These are phyloP conservation scores for Ustilago cynodontis DNA, from an alignment of 1,284 basidiomycete genomes.

Conservation along the genomic window DNA sequence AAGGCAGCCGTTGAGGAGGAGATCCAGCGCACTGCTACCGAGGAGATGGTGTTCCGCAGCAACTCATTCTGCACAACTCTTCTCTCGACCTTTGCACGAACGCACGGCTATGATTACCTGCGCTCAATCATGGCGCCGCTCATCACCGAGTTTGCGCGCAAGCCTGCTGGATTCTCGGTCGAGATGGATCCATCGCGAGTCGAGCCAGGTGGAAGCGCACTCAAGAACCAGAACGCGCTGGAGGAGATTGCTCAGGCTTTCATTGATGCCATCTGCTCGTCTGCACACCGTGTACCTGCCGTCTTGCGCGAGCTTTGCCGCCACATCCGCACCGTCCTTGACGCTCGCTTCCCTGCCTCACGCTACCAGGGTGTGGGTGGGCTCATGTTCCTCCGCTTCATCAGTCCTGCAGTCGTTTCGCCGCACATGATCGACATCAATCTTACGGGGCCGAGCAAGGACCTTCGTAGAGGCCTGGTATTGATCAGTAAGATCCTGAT, in stretches of 20 bases:
- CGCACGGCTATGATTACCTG: constrained; percentile 67
- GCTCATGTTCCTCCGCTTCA: constrained; percentile 66
- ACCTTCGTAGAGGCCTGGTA: constrained; percentile 60
- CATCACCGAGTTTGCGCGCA: constrained; percentile 61
- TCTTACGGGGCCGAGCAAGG: constrained; percentile 56
- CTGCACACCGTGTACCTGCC: constrained; percentile 62
- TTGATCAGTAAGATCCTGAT: constrained; percentile 66
- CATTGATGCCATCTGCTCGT: constrained; percentile 65
- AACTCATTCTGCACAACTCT: constrained; percentile 65
- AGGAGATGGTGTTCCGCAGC: constrained; percentile 67
- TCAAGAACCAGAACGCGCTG: constrained; percentile 57
- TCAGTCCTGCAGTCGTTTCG: constrained; percentile 64
- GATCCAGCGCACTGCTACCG: constrained; percentile 57
- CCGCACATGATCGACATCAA: constrained; percentile 67
- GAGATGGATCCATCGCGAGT: constrained; percentile 63
- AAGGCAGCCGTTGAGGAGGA: constrained; percentile 62
- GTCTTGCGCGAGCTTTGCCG: constrained; percentile 66
- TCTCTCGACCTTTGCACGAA: constrained; percentile 60
- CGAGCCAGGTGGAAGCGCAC: constrained; percentile 54
- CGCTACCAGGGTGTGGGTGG: constrained; percentile 66
- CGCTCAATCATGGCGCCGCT: constrained; percentile 64
- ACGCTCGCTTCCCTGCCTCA: constrained; percentile 61
- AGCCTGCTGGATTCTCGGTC: constrained; percentile 61
- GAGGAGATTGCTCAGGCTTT: constrained; percentile 66
- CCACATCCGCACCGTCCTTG: constrained; percentile 63